Conservation (phyloP, 2,329 filamentous ascomycete genomes). For the Diaporthe longicolla region DNA sequence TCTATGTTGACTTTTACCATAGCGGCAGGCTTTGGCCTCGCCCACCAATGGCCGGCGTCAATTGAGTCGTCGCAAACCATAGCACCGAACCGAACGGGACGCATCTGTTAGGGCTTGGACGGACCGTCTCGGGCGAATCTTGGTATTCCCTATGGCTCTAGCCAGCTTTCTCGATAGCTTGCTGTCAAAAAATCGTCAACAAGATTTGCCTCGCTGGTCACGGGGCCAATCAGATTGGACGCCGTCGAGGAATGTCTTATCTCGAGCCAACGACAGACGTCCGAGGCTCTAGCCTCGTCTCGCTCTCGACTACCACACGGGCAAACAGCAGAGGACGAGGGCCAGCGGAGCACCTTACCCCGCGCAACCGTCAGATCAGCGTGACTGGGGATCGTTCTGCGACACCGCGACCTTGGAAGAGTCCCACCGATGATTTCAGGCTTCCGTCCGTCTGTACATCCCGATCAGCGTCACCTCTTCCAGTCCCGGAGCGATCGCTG, state of each 20-base stretch:
- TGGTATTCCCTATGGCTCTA: neutral
- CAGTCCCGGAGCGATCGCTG: neutral
- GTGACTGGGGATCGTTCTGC: slow-evolving; percentile 5
- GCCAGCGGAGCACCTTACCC: slow-evolving; percentile 12
- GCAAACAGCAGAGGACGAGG: slow-evolving; percentile 10
- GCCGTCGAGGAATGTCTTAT: slow-evolving; percentile 36
- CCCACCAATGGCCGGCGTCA: slow-evolving; percentile 13
- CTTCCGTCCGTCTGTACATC: neutral
- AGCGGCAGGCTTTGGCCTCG: slow-evolving; percentile 26
- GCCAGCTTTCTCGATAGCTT: slow-evolving; percentile 19
- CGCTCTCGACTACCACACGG: slow-evolving; percentile 10
- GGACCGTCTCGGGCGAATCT: slow-evolving; percentile 9
- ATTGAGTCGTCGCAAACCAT: slow-evolving; percentile 20
- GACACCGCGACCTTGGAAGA: neutral
- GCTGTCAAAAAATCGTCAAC: slow-evolving; percentile 41
- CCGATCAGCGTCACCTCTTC: slow-evolving; percentile 16
- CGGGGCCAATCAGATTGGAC: slow-evolving; percentile 33
- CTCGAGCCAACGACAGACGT: slow-evolving; percentile 40
- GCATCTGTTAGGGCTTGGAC: neutral
- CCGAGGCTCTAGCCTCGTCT: slow-evolving; percentile 38
- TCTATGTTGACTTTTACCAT: slow-evolving; percentile 24
- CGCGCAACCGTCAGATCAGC: slow-evolving; percentile 9
- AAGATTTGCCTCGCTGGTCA: slow-evolving; percentile 17
- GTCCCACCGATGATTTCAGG: slow-evolving; percentile 13
- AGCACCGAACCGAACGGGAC: neutral